A percentile compares a stretch with the other conserved stretches of the same genome.
Conservation (phyloP, 2,329 filamentous ascomycete genomes). For the Grosmannia serpens region DNA sequence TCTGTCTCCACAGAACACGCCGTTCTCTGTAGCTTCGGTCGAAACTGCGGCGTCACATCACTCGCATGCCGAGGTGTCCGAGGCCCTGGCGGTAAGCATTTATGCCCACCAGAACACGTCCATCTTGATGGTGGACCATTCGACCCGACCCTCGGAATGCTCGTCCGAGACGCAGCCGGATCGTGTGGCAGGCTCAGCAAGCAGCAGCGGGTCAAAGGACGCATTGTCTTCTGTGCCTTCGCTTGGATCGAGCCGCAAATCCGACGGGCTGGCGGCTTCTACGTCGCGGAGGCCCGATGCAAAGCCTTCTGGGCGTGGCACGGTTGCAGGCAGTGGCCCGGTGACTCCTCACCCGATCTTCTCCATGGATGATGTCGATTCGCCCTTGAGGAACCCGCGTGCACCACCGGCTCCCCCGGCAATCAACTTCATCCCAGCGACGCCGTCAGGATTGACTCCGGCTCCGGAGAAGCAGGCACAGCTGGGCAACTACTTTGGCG, state of each 20-base stretch:
- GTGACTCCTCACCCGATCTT: slow-evolving; percentile 40
- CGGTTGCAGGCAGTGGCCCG: slow-evolving; percentile 23
- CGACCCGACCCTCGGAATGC: slow-evolving; percentile 35
- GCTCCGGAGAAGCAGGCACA: slow-evolving; percentile 38
- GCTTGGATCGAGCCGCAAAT: not conserved
- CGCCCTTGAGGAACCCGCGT: slow-evolving; percentile 50
- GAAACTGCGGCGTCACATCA: slow-evolving; percentile 40
- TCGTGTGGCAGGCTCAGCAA: not conserved
- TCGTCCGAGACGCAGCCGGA: slow-evolving; percentile 20
- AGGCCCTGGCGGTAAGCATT: slow-evolving; percentile 50
- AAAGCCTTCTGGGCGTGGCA: slow-evolving; percentile 17
- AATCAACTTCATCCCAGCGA: slow-evolving; percentile 52
- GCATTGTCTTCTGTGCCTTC: not conserved
- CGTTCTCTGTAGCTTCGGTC: slow-evolving; percentile 50
- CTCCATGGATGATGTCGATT: slow-evolving; percentile 44
- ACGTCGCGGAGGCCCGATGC: not conserved
- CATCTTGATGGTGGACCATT: slow-evolving; percentile 47
- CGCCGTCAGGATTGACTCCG: slow-evolving; percentile 48
- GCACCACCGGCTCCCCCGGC: slow-evolving; percentile 12
- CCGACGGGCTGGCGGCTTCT: not conserved
- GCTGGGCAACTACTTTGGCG: slow-evolving; percentile 40
- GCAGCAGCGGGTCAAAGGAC: slow-evolving; percentile 2
- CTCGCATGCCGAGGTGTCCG: slow-evolving; percentile 48
- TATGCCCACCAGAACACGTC: slow-evolving; percentile 55
- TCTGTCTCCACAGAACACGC: slow-evolving; percentile 45